These are phyloP conservation scores for Lyophyllum semitale DNA, from an alignment of 768 basidiomycete species.

Conservation along the genomic window DNA sequence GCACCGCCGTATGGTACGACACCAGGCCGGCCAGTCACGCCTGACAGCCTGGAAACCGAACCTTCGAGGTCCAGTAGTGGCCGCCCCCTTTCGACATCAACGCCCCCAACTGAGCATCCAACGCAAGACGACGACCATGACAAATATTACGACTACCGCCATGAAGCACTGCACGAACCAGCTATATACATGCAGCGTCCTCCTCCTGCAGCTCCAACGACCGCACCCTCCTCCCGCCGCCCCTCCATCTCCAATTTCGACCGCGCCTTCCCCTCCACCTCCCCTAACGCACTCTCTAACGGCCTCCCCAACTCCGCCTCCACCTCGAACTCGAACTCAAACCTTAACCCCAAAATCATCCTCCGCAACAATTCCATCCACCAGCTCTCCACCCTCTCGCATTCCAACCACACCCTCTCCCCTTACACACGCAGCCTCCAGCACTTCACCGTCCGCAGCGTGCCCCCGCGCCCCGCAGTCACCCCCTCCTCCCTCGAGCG, in stretches of 20 bases:
- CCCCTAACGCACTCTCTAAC: constrained; percentile 12
- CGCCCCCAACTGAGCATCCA: constrained; percentile 42
- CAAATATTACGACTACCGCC: constrained; percentile 17
- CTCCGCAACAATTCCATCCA: constrained; percentile 77
- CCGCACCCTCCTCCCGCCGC: constrained; percentile 29
- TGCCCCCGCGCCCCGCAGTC: constrained; percentile 58
- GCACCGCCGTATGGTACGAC: constrained; percentile 15
- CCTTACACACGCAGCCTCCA: constrained; percentile 90
- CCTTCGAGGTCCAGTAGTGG: constrained; percentile 51
- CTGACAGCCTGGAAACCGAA: constrained; percentile 53
- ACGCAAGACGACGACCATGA: constrained; percentile 23
- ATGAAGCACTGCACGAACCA: constrained; percentile 9
- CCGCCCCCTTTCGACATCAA: constrained; percentile 43
- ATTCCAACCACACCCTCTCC: constrained; percentile 91
- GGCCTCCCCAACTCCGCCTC: constrained; percentile 20
- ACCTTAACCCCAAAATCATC: constrained; percentile 56
- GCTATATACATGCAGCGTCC: constrained; percentile 26
- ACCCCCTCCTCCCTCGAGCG: constrained; percentile 34
- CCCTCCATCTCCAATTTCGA: constrained; percentile 35
- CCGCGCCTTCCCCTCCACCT: constrained; percentile 20
- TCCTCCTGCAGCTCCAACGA: background rate
- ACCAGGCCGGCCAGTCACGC: constrained; percentile 42
- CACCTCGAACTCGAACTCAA: constrained; percentile 31
- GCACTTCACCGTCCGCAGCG: constrained; percentile 91
- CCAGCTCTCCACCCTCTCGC: constrained; percentile 82